phyloP scores from a whole-genome alignment of 768 basidiomycete species.

The Tephrocybe rancida region DNA sequence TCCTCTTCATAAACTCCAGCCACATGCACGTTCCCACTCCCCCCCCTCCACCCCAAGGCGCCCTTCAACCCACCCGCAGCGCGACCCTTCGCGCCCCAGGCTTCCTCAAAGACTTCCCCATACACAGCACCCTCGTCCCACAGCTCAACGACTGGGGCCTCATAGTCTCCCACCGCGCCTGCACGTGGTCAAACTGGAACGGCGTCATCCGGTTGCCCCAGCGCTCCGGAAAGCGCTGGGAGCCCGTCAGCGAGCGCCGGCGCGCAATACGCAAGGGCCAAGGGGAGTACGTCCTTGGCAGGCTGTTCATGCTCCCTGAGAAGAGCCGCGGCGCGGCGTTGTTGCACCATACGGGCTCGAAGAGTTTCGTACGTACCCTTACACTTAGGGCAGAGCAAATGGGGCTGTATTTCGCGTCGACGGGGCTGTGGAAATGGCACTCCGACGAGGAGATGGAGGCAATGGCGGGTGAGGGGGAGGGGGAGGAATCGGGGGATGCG shows the following conservation, averaged over 20 bases:
- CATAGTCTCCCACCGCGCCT: slow-evolving; percentile 36
- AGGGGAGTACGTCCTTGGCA: slow-evolving; percentile 36
- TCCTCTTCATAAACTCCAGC: slow-evolving; percentile 49
- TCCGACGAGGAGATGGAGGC: not conserved
- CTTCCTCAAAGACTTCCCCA: not conserved
- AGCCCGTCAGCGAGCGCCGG: slow-evolving; percentile 24
- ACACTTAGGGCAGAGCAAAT: slow-evolving; percentile 42
- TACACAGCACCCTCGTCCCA: slow-evolving; percentile 40
- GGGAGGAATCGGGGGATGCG: not conserved
- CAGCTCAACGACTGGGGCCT: slow-evolving; percentile 47
- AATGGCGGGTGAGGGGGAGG: not conserved
- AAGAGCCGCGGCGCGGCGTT: slow-evolving; percentile 55
- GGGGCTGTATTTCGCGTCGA: slow-evolving; percentile 36
- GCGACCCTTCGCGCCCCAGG: not conserved
- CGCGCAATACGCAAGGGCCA: slow-evolving; percentile 25
- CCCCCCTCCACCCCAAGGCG: slow-evolving; percentile 18
- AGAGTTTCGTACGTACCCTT: slow-evolving; percentile 44
- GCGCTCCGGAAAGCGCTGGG: slow-evolving; percentile 15
- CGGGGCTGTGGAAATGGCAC: not conserved
- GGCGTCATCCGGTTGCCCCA: slow-evolving; percentile 54
- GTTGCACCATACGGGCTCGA: slow-evolving; percentile 59
- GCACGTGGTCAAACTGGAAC: slow-evolving; percentile 43
- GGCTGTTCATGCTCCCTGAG: slow-evolving; percentile 36
- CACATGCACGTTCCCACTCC: slow-evolving; percentile 45
- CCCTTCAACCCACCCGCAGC: not conserved